Evolutionary conservation across 2,329 filamentous ascomycete species (phyloP), one percentile per base, ranked within the genome.

Genomic region (Aspergillus hortae): DNA sequence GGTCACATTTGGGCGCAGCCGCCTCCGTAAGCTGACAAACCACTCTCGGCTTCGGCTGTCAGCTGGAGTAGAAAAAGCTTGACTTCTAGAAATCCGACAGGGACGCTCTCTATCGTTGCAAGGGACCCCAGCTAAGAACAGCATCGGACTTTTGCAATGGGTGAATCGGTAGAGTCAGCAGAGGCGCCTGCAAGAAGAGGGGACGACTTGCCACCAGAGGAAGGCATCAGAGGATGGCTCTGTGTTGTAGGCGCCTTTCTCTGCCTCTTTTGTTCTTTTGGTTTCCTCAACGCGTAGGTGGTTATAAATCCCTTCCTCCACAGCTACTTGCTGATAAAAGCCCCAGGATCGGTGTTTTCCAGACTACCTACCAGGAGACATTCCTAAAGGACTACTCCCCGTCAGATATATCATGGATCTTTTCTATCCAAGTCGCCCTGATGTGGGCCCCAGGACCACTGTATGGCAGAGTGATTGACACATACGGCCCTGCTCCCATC

Each of bases 381-480:
- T 40, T 47, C 11, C 15, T 52, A 25, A 33, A 23, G 14, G 36
- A 42, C 7, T 52, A 47, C n/a, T 41, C 44, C 6, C 25, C 49
- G 10, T 47, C 44, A 17, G 41, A 40, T 6, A 41, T 52, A 15
- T 47, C 49, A 21, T 52, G 49, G 49, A 52, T 52, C 27, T 41
- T 44, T n/a, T 43, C 49, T 6, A 38, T 52, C 14, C 44, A 52
- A 12, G 25, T 52, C 11, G 46, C 46, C 38, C 38, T 52, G n/a
- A 47, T 52, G 49, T 52, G 46, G 35, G 46, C 41, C 7, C 44
- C 44, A 21, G 49, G 44, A 14, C 80, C 82, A 0, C 59, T 87
- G 4, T 76, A 82, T 12, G 86, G 86, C 2, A 81, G 80, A 49
- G 44, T 84, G 0, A 86, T 78, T 57, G 86, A 88, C 60, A 79